Percentiles rank a stretch among this genome's conserved stretches.
Conservation (phyloP, 164 flowering plant genomes). For the Liquidambar formosana region DNA sequence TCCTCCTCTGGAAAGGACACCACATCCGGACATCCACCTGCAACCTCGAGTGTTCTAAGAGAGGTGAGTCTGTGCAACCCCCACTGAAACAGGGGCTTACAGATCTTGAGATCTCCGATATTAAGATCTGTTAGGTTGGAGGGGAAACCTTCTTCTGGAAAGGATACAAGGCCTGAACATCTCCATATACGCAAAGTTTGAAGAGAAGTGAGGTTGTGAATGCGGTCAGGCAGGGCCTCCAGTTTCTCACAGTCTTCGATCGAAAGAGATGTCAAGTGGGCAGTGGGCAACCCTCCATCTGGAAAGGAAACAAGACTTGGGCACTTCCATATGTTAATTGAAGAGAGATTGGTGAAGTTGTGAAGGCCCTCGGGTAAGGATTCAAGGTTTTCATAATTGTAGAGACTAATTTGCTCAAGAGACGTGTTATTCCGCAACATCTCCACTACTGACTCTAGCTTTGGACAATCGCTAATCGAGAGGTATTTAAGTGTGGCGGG, state of each 20-base stretch:
- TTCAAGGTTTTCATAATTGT: no score
- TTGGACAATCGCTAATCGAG: not conserved
- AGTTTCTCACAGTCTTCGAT: conserved; percentile 8
- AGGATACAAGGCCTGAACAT: conserved; percentile 10
- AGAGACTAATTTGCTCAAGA: not conserved
- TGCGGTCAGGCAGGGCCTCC: conserved; percentile 7
- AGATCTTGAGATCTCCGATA: conserved; percentile 10
- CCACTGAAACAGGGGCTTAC: conserved; percentile 15
- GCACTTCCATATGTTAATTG: not conserved
- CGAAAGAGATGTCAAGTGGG: conserved; percentile 1
- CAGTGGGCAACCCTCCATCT: not conserved
- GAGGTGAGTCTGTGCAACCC: conserved; percentile 13
- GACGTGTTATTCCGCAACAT: not conserved
- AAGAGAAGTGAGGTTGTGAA: conserved; percentile 8
- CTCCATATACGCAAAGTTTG: not conserved
- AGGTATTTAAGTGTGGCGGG: not conserved
- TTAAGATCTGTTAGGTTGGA: conserved; percentile 7
- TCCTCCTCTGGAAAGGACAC: conserved; percentile 16
- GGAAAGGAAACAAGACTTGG: not conserved
- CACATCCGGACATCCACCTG: conserved; percentile 16
- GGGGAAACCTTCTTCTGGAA: conserved; percentile 16
- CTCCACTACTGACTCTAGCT: not conserved
- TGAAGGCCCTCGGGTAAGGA: not conserved
- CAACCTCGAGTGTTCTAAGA: conserved; percentile 10
- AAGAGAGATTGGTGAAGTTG: no score